Evolutionary conservation across 2,329 filamentous ascomycete species (phyloP).

Genomic region (Fusarium longipes): DNA sequence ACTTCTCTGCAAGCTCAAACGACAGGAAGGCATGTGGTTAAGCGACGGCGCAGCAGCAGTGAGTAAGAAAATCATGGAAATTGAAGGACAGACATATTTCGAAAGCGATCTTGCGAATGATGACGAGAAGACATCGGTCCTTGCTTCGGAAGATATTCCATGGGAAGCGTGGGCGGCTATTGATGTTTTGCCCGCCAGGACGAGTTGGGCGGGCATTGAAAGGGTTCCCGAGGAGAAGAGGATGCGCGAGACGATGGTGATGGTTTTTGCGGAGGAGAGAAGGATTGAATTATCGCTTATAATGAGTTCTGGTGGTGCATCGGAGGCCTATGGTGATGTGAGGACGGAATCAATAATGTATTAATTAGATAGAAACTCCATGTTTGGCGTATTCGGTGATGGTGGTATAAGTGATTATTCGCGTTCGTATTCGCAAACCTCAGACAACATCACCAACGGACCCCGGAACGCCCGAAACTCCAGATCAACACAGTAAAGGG

Average conservation of each 20-base stretch:
- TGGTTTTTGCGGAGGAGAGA: slow-evolving; percentile 34
- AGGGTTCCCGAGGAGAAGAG: slow-evolving; percentile 38
- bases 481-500: slow-evolving; percentile 1
- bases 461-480: slow-evolving; percentile 13
- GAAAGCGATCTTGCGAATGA: slow-evolving; percentile 17
- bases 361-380: neutral
- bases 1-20: slow-evolving; percentile 42
- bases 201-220: slow-evolving; percentile 40
- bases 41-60: slow-evolving; percentile 47
- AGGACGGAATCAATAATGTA: slow-evolving; percentile 30
- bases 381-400: slow-evolving; percentile 19
- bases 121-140: neutral
- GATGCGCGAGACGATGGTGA: slow-evolving; percentile 42
- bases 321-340: slow-evolving; percentile 24
- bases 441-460: slow-evolving; percentile 1
- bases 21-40: slow-evolving; percentile 51
- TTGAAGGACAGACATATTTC: slow-evolving; percentile 40
- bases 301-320: slow-evolving; percentile 36
- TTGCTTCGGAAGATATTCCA: slow-evolving; percentile 18
- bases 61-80: slow-evolving; percentile 30
- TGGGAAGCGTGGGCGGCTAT: slow-evolving; percentile 43
- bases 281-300: slow-evolving; percentile 38
- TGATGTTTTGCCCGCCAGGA: slow-evolving; percentile 14
- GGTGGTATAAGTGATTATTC: neutral
- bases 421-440: slow-evolving; percentile 31